Percentiles rank a stretch among this genome's conserved stretches.
phyloP scores from a whole-genome alignment of 1,284 basidiomycete genomes.

The Meripilus lineatus region DNA sequence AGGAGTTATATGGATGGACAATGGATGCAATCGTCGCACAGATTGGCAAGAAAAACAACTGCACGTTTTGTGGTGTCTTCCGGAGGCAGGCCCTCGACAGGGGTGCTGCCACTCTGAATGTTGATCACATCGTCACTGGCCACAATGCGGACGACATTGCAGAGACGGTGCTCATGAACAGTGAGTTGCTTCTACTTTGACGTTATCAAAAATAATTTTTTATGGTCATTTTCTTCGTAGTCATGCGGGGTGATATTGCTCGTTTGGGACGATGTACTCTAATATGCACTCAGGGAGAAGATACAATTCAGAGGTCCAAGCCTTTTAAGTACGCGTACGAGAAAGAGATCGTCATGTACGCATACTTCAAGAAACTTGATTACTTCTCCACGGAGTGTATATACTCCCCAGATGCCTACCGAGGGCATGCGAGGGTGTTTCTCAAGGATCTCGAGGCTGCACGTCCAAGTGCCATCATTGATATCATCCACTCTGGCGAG shows the following conservation, averaged over 20 bases:
- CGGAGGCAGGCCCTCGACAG: constrained; percentile 93
- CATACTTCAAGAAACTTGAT: constrained; percentile 97
- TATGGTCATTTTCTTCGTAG: constrained; percentile 37
- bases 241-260: constrained; percentile 96
- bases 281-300: constrained; percentile 91
- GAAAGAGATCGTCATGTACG: constrained; percentile 99
- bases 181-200: constrained; percentile 47
- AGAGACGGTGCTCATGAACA: constrained; percentile 98
- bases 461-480: constrained; percentile 91
- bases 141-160: constrained; percentile 99
- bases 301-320: constrained; percentile 94
- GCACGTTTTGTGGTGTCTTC: constrained; percentile 99
- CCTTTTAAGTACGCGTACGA: constrained; percentile 99
- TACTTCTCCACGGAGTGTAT: constrained; percentile 99
- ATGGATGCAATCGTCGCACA: constrained; percentile 96
- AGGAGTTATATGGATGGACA: constrained; percentile 98
- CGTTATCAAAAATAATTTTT: background rate
- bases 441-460: constrained; percentile 95
- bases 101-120: constrained; percentile 83
- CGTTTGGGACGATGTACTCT: constrained; percentile 90
- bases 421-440: constrained; percentile 91
- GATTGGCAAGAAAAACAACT: constrained; percentile 97
- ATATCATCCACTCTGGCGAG: constrained; percentile 96
- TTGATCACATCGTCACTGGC: constrained; percentile 98
- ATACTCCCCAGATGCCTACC: constrained; percentile 97